Percentiles rank a stretch among this genome's conserved stretches.
Evolutionary conservation across 176 grass and related monocot species (phyloP).

Genomic region (Avena sativa): DNA sequence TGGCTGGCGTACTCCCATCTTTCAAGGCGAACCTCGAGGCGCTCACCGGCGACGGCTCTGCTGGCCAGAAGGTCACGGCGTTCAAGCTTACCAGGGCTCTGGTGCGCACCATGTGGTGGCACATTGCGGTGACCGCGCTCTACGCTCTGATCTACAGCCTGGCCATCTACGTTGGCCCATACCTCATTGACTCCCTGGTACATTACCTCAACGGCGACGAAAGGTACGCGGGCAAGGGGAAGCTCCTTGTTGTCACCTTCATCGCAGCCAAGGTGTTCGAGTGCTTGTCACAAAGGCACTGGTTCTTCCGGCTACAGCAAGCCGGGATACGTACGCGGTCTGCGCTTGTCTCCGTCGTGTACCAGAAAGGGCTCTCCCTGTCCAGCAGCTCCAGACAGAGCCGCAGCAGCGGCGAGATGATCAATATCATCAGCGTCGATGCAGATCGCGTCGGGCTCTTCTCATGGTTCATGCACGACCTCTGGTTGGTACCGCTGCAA

Average conservation of each 20-base stretch:
- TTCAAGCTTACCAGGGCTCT: constrained; percentile 69
- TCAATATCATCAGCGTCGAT: constrained; percentile 80
- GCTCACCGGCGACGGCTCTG: constrained; percentile 1
- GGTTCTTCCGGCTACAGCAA: constrained; percentile 67
- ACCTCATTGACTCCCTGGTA: constrained; percentile 79
- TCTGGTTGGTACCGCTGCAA: constrained; percentile 73
- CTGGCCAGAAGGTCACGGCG: constrained; percentile 47
- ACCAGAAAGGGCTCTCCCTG: constrained; percentile 71
- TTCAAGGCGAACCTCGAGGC: constrained; percentile 70
- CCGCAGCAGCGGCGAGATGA: constrained; percentile 61
- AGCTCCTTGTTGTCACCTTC: constrained; percentile 65
- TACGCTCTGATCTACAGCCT: constrained; percentile 61
- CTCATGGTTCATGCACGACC: constrained; percentile 66
- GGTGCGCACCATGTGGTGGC: constrained; percentile 58
- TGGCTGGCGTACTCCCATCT: constrained; percentile 49
- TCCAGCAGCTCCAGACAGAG: constrained; percentile 76
- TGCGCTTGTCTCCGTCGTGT: constrained; percentile 67
- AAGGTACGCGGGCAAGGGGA: constrained; percentile 55
- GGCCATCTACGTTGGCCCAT: constrained; percentile 80
- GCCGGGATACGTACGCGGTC: constrained; percentile 47
- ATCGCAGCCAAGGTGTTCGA: constrained; percentile 68
- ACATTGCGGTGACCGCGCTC: constrained; percentile 63
- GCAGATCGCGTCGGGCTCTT: constrained; percentile 50
- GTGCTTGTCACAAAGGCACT: constrained; percentile 66
- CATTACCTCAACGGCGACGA: constrained; percentile 78